A percentile compares a stretch with the other conserved stretches of the same genome.
Conservation (phyloP, 1,284 basidiomycete genomes). For the Trichosporon sp. region DNA sequence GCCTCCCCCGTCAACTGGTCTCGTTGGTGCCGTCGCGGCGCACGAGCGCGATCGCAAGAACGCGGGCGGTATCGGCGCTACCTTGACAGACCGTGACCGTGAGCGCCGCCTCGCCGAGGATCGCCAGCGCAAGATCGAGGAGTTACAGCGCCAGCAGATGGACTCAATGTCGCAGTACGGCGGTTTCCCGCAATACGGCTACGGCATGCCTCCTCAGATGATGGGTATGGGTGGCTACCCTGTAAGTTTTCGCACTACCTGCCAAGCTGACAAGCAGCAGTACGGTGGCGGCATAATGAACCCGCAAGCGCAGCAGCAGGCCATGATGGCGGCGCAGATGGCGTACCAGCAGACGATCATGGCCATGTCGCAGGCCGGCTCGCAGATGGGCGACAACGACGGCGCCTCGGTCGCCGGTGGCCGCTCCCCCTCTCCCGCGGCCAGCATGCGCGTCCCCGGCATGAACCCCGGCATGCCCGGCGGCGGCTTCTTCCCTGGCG, state of each 20-base stretch:
- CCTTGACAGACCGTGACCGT: slow-evolving; percentile 90
- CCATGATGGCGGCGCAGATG: slow-evolving; percentile 84
- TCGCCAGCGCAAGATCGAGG: slow-evolving; percentile 86
- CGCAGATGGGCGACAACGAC: slow-evolving; percentile 64
- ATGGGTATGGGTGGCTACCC: slow-evolving; percentile 13
- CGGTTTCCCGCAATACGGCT: slow-evolving; percentile 50
- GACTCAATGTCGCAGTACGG: slow-evolving; percentile 57
- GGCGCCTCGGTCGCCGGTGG: slow-evolving; percentile 26
- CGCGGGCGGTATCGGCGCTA: slow-evolving; percentile 90
- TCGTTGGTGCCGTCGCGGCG: slow-evolving; percentile 91
- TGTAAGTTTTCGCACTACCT: not conserved
- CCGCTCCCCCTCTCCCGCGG: slow-evolving; percentile 25
- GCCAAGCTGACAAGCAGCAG: slow-evolving; percentile 23
- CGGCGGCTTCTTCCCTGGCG: slow-evolving; percentile 13
- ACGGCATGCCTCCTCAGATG: slow-evolving; percentile 47
- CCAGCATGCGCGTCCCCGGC: slow-evolving; percentile 25
- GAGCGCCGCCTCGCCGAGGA: slow-evolving; percentile 88
- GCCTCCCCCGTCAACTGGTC: slow-evolving; percentile 90
- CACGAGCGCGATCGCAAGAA: slow-evolving; percentile 92
- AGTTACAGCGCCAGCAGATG: slow-evolving; percentile 82
- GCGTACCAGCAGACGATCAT: slow-evolving; percentile 82
- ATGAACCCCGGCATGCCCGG: slow-evolving; percentile 18
- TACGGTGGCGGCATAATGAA: slow-evolving; percentile 26
- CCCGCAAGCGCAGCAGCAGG: slow-evolving; percentile 68
- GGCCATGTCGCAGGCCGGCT: slow-evolving; percentile 77